Conservation (phyloP, 2,329 filamentous ascomycete genomes). For the Paecilomyces fulvus region DNA sequence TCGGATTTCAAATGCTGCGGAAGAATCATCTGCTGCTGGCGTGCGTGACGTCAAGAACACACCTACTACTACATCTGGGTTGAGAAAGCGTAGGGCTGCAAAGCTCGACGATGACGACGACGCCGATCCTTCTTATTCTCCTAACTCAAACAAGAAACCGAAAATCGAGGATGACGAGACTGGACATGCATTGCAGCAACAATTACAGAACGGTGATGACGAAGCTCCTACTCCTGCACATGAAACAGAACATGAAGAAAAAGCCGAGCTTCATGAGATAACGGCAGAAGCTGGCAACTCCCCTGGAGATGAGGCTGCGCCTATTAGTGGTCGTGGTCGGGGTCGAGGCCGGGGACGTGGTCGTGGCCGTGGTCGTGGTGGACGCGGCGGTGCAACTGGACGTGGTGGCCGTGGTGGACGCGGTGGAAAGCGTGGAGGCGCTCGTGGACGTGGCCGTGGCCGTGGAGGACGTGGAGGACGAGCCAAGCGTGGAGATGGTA, state of each 20-base stretch:
- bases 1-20: neutral
- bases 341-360: conserved; percentile 24
- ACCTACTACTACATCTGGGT: neutral
- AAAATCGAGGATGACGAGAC: conserved; percentile 22
- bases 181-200: conserved; percentile 13
- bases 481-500: conserved; percentile 22
- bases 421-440: conserved; percentile 18
- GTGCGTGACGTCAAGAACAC: neutral
- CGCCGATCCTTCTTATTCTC: neutral
- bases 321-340: conserved; percentile 9
- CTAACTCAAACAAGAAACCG: conserved; percentile 18
- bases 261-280: conserved; percentile 12
- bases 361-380: conserved; percentile 21
- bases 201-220: conserved; percentile 15
- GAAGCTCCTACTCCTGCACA: conserved; percentile 11
- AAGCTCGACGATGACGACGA: neutral
- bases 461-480: conserved; percentile 14
- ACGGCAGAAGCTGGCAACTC: conserved; percentile 11
- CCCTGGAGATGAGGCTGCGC: conserved; percentile 10
- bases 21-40: neutral
- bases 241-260: conserved; percentile 7
- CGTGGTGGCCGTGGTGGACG: conserved; percentile 21
- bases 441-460: conserved; percentile 7
- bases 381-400: conserved; percentile 9
- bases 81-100: conserved; percentile 5